phyloP scores from a whole-genome alignment of 768 basidiomycete genomes.

The Pleurotus pulmonarius region DNA sequence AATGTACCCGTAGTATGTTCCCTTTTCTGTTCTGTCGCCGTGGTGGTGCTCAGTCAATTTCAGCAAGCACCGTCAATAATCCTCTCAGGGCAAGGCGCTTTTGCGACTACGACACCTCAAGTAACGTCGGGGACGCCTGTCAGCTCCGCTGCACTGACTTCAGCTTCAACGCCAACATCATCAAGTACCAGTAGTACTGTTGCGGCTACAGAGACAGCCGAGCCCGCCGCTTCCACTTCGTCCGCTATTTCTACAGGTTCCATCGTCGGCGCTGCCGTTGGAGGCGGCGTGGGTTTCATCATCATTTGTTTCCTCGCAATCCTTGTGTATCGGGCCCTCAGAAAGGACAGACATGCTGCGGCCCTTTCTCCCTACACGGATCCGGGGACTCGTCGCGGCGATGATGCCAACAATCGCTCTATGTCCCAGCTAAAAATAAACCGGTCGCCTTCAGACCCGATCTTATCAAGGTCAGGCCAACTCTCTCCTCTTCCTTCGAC shows the following conservation, averaged over 20 bases:
- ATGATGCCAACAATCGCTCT: background rate
- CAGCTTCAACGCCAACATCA: slow-evolving; percentile 6
- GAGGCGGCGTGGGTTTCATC: slow-evolving; percentile 7
- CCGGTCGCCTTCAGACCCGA: background rate
- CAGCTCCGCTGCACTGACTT: background rate
- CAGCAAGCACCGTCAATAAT: slow-evolving; percentile 4
- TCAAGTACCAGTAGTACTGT: background rate
- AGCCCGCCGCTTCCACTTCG: background rate
- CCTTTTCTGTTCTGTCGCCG: background rate
- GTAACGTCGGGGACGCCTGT: slow-evolving; percentile 2
- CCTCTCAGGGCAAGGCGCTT: slow-evolving; percentile 6
- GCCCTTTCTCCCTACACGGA: background rate
- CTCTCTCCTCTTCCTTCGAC: background rate
- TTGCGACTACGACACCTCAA: slow-evolving; percentile 5
- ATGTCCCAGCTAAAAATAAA: slow-evolving; percentile 9
- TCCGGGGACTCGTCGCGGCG: background rate
- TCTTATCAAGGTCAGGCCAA: background rate
- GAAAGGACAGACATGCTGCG: background rate
- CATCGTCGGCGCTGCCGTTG: slow-evolving; percentile 10
- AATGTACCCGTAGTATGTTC: background rate
- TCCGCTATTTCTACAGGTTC: background rate
- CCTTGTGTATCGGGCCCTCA: slow-evolving; percentile 6
- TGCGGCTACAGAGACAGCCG: background rate
- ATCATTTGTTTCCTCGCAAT: slow-evolving; percentile 7
- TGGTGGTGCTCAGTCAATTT: background rate